phyloP scores from a whole-genome alignment of 768 basidiomycete species.

The Collybia sordida region DNA sequence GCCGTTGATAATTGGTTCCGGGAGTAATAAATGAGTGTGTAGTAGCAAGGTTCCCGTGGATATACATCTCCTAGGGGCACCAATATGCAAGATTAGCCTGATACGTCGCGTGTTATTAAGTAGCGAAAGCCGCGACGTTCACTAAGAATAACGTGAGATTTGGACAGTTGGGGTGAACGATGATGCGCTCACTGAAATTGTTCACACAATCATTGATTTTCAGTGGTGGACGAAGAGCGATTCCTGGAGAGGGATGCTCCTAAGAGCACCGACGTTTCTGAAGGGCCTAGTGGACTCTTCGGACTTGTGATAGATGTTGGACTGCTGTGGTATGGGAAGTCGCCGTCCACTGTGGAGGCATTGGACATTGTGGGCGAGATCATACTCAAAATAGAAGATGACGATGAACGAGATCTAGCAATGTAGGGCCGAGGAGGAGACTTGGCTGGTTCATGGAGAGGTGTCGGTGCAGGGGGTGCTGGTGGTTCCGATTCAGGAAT shows the following conservation, averaged over 20 bases:
- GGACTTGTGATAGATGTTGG: constrained; percentile 10
- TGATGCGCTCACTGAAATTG: neutral
- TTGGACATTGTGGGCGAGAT: constrained; percentile 33
- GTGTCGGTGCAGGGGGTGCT: constrained; percentile 25
- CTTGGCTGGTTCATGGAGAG: constrained; percentile 30
- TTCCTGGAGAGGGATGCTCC: constrained; percentile 24
- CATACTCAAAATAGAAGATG: constrained; percentile 39
- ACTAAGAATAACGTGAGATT: neutral
- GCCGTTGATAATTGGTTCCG: neutral
- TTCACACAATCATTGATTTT: neutral
- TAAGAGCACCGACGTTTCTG: neutral
- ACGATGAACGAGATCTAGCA: constrained; percentile 53
- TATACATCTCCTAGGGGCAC: neutral
- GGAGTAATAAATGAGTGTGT: neutral
- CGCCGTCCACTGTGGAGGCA: constrained; percentile 9
- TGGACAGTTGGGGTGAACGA: neutral
- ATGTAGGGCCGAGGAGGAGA: constrained; percentile 60
- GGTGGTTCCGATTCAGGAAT: constrained; percentile 15
- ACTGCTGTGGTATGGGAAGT: constrained; percentile 11
- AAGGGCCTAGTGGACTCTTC: constrained; percentile 15
- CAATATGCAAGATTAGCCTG: neutral
- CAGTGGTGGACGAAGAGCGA: constrained; percentile 17
- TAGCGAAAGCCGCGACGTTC: neutral
- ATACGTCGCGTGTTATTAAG: neutral
- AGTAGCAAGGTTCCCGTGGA: neutral